Evolutionary conservation across 768 basidiomycete genomes (phyloP), one percentile per base, ranked within the genome.

Genomic region (Cystofilobasidium capitatum): DNA sequence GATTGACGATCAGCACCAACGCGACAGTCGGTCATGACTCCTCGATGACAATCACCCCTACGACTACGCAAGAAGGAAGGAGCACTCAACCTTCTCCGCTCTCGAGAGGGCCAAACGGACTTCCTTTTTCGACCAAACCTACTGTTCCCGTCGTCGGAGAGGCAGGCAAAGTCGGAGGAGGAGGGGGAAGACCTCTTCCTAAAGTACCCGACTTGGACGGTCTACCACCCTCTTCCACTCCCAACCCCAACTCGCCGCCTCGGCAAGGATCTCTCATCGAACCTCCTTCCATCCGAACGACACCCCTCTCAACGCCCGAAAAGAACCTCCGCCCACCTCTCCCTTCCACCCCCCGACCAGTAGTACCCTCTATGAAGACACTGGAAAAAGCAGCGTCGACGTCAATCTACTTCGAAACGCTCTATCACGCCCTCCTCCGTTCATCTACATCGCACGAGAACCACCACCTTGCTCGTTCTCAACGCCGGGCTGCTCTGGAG

Each of bases 361-460:
- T 97, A 74, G 84, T 82, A 17, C 92, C 94, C 44, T 93, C 92
- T 63, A 81, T 99, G 65, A 82, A 86, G 49, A 96, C 94, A 36
- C 81, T 97, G 74, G 93, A 99, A 78, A 92, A 88, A 76, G 90
- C 92, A 60, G 89, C 91, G 67, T 87, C 92, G 39, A 86, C 88
- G 45, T 85, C 88, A 75, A 89, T 97, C 79, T 96, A 86, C 82
- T 96, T 98, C 59, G 77, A 78, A 64, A 76, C 76, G 31, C 74
- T 73, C 67, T 78, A 78, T 64, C 75, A 76, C 64, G 72, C 74
- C 36, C 65, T 78, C 1, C 73, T 78, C 36, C 73, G 74, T 60
- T 70, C 73, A 0, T 64, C 72, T 16, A 69, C 64, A 33, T 72
- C 67, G 26, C 78, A 61, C 51, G 89, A 90, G 81, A 91, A 88